Percentiles rank a stretch among this genome's conserved stretches.
phyloP scores from a whole-genome alignment of 495 filamentous ascomycete genomes.

The Podospora pseudopauciseta region DNA sequence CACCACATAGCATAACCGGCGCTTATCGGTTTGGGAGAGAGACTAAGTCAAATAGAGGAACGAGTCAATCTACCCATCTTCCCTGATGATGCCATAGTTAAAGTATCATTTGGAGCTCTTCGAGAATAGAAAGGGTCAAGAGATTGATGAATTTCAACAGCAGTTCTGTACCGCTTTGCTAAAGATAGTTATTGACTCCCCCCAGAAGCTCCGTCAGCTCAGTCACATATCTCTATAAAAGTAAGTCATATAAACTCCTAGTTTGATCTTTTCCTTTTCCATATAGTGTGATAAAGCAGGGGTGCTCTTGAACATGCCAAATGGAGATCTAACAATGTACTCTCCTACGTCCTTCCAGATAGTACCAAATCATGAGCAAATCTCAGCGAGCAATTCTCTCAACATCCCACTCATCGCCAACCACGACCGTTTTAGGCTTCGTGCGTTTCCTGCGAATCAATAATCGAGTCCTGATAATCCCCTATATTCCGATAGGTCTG shows the following conservation, averaged over 20 bases:
- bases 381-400: neutral
- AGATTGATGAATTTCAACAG: no score
- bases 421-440: neutral
- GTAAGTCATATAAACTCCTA: neutral
- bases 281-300: neutral
- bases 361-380: slow-evolving; percentile 5
- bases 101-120: no score
- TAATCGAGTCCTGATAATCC: neutral
- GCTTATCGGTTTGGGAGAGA: slow-evolving; percentile 10
- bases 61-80: neutral
- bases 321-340: neutral
- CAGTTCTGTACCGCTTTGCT: no score
- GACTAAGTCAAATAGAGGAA: neutral
- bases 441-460: neutral
- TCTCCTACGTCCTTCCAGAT: neutral
- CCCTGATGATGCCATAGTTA: no score
- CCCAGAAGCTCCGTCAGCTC: no score
- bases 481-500: neutral
- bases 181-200: no score
- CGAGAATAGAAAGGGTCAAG: no score
- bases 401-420: neutral
- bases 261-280: neutral
- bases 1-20: slow-evolving; percentile 15
- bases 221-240: neutral
- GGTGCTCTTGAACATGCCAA: no score